These are phyloP conservation scores for Bruguiera parviflora DNA, from an alignment of 345 rosid genomes.

Conservation along the genomic window DNA sequence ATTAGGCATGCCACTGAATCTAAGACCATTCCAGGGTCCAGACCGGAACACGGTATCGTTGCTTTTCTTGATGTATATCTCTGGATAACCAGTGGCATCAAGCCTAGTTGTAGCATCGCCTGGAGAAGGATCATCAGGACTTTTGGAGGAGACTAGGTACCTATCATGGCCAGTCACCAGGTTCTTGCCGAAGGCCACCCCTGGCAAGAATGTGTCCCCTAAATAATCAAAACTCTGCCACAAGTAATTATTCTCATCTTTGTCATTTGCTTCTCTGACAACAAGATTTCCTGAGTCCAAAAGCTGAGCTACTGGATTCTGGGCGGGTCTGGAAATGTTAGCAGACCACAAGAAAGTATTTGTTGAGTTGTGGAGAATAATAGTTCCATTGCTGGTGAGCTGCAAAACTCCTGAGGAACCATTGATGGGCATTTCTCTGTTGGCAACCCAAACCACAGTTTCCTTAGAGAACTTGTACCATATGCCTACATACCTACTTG, in stretches of 20 bases:
- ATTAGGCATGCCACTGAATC: slow-evolving; percentile 25
- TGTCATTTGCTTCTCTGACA: slow-evolving; percentile 19
- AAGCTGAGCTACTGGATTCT: slow-evolving; percentile 21
- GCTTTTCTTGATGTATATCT: slow-evolving; percentile 15
- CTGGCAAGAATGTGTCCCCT: slow-evolving; percentile 7
- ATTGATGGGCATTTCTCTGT: slow-evolving; percentile 21
- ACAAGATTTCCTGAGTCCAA: slow-evolving; percentile 29
- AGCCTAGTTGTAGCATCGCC: slow-evolving; percentile 21
- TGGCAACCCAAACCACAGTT: slow-evolving; percentile 32
- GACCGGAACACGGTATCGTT: background rate
- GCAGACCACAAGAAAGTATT: slow-evolving; percentile 6
- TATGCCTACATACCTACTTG: slow-evolving; percentile 26
- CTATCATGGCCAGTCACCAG: slow-evolving; percentile 6
- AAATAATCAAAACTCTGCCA: slow-evolving; percentile 23
- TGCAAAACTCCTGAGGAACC: slow-evolving; percentile 18
- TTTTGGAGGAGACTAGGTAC: slow-evolving; percentile 19
- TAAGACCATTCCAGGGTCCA: slow-evolving; percentile 37
- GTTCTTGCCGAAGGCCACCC: slow-evolving; percentile 14
- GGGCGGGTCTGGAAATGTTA: background rate
- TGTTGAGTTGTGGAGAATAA: slow-evolving; percentile 4
- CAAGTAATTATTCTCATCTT: background rate
- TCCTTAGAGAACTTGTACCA: slow-evolving; percentile 26
- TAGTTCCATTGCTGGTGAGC: slow-evolving; percentile 12
- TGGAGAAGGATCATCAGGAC: slow-evolving; percentile 20
- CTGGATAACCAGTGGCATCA: slow-evolving; percentile 28